A percentile compares a stretch with the other conserved stretches of the same genome.
Conservation (phyloP, 352 stramenopile genomes). For the Discostella stelligera region DNA sequence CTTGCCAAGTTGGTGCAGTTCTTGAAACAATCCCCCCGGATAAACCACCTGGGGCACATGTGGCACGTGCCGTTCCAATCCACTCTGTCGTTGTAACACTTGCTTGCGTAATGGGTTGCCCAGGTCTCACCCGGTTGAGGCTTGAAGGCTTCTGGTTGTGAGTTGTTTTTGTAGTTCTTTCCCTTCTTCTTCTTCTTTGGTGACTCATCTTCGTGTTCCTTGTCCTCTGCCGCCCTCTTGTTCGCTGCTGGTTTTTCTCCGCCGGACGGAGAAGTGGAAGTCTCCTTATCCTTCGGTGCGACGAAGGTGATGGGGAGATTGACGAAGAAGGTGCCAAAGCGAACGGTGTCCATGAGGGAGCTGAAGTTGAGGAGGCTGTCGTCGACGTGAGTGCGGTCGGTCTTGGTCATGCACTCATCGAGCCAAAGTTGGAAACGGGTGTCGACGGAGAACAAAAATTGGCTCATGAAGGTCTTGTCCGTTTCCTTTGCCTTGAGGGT, state of each 20-base stretch:
- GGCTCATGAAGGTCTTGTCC: neutral
- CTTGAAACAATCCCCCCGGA: slow-evolving; percentile 1
- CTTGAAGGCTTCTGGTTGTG: neutral
- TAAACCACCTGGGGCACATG: neutral
- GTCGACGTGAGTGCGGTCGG: neutral
- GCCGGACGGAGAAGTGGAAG: too few relatives aligned
- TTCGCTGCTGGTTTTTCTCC: neutral
- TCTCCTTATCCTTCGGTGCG: slow-evolving; percentile 1
- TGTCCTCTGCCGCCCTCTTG: neutral
- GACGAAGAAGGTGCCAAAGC: neutral
- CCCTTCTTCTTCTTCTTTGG: slow-evolving; percentile 8
- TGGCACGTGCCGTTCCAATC: too few relatives aligned
- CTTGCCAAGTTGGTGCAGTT: slow-evolving; percentile 1
- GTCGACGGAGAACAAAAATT: slow-evolving; percentile 19
- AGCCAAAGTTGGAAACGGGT: slow-evolving; percentile 3
- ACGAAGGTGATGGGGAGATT: neutral
- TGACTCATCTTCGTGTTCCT: neutral
- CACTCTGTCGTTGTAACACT: slow-evolving; percentile 7
- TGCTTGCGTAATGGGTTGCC: too few relatives aligned
- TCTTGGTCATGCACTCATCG: neutral
- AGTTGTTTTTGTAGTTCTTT: neutral
- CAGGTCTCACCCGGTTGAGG: too few relatives aligned
- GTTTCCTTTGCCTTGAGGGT: neutral
- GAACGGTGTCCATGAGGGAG: neutral
- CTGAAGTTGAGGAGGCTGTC: slow-evolving; percentile 1